These are phyloP conservation scores for Rhynchosporium graminicola DNA, from an alignment of 2,329 filamentous ascomycete species.

Conservation along the genomic window DNA sequence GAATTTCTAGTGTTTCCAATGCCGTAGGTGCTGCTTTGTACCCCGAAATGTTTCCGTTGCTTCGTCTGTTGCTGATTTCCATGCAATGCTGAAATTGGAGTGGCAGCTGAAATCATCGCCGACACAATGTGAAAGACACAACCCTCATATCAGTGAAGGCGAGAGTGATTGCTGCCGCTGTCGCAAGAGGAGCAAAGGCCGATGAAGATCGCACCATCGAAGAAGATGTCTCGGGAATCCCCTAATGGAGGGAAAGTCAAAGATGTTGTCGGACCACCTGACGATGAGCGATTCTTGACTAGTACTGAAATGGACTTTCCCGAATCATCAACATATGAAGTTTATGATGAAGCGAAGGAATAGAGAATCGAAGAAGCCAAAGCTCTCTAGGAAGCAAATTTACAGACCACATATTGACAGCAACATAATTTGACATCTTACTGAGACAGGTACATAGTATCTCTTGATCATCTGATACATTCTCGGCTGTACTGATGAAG, in stretches of 20 bases:
- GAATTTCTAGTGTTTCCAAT: constrained; percentile 4
- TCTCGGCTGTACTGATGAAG: constrained; percentile 13
- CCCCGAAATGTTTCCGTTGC: not conserved
- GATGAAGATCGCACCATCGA: constrained; percentile 7
- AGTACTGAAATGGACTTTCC: not conserved
- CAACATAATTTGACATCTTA: constrained; percentile 12
- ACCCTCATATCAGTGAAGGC: constrained; percentile 1
- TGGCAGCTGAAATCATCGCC: constrained; percentile 10
- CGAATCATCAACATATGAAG: not conserved
- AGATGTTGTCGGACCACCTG: constrained; percentile 17
- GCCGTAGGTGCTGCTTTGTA: constrained; percentile 10
- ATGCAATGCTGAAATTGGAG: constrained; percentile 6
- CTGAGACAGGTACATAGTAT: constrained; percentile 9
- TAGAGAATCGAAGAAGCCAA: not conserved
- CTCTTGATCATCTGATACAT: constrained; percentile 12
- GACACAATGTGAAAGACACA: constrained; percentile 5
- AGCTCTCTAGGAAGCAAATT: not conserved
- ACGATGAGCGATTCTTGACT: constrained; percentile 13
- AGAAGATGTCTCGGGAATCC: constrained; percentile 12
- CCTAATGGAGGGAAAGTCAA: constrained; percentile 17
- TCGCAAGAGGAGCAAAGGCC: constrained; percentile 13
- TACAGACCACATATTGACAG: constrained; percentile 11
- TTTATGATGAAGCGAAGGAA: constrained; percentile 9
- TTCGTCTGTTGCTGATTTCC: not conserved
- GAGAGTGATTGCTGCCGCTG: constrained; percentile 5